Evolutionary conservation across 768 basidiomycete genomes (phyloP).

Genomic region (Cystofilobasidium macerans): DNA sequence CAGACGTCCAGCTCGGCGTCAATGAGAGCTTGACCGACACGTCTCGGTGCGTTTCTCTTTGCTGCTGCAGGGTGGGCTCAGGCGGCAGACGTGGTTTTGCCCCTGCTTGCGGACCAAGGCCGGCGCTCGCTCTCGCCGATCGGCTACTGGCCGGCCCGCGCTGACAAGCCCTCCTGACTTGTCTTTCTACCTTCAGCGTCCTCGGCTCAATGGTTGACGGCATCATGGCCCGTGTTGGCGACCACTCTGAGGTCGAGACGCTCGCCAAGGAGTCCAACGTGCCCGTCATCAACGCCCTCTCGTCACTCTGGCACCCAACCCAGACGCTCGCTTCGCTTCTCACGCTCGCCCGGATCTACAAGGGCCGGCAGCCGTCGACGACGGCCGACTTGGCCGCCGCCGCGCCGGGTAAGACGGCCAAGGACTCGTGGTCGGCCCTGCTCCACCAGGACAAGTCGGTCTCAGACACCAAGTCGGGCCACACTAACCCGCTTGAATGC

Average conservation of each 20-base stretch:
- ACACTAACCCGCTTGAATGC: conserved; percentile 41
- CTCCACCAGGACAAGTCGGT: conserved; percentile 6
- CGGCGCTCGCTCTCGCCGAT: no score
- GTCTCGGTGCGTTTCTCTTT: conserved; percentile 41
- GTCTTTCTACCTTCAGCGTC: conserved; percentile 40
- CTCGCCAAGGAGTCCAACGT: conserved; percentile 80
- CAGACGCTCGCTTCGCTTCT: conserved; percentile 88
- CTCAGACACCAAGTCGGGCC: not conserved
- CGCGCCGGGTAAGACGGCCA: conserved; percentile 8
- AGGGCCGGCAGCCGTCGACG: conserved; percentile 26
- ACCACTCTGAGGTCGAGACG: conserved; percentile 89
- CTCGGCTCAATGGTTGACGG: conserved; percentile 93
- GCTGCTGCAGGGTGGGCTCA: not conserved
- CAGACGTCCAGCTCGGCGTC: conserved; percentile 91
- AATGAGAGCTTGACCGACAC: conserved; percentile 81
- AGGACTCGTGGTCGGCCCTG: conserved; percentile 15
- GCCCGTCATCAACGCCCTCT: conserved; percentile 91
- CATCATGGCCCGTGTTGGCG: conserved; percentile 90
- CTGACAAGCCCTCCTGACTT: not conserved
- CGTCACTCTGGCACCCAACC: conserved; percentile 90
- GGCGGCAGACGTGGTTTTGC: not conserved
- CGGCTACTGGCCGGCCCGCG: no score
- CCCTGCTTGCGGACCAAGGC: no score
- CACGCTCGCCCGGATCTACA: conserved; percentile 60
- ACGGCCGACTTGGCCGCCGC: conserved; percentile 27